Base-by-base conservation (phyloP, 305 asterid species). In the Rubia tinctorum region DNA sequence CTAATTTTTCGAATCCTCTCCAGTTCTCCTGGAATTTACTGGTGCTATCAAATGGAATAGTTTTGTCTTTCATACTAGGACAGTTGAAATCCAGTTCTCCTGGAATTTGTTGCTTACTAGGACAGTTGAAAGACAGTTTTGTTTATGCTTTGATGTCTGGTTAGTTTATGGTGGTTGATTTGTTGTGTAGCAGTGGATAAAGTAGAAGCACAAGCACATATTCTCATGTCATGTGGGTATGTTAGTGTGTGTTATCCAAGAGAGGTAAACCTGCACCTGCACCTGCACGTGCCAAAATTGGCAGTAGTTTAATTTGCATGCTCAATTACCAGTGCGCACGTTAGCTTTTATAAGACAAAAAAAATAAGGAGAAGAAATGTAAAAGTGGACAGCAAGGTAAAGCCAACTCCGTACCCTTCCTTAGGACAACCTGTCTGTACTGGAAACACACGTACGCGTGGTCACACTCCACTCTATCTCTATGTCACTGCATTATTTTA, bases 381-480 rank as follows among this genome's bases (percentile, higher is more conserved):
- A 64, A 51, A 58, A 71, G 62, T 23, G 42, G 72, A 71, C 71
- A 43, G 69, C 71, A 56, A 72, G 70, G 51, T 70, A 68, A 79
- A 78, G 70, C 44, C 68, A 59, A 73, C 74, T 49, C 60, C 53
- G 58, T 76, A 63, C 82, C 83, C 77, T 69, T 80, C 73, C 83
- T 44, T 65, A 72, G 71, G 81, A 84, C 85, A 77, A 75, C 80
- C 87, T 80, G 79, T 65, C 79, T 49, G 56, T 71, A 69, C 44
- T 75, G 72, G 74, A 78, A 47, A 61, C 83, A 76, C 74, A 75
- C 86, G 85, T 91, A 85, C 88, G 90, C 94, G 85, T 71, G 77
- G 66, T 56, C 40, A 49, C 68, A 60, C 62, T 70, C 44, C 74
- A 78, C 49, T 45, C 37, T 59, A 8, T 66, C 27, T 58, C 40